A percentile compares a stretch with the other conserved stretches of the same genome.
phyloP scores from a whole-genome alignment of 305 asterid genomes.

The Solanum hybrid region DNA sequence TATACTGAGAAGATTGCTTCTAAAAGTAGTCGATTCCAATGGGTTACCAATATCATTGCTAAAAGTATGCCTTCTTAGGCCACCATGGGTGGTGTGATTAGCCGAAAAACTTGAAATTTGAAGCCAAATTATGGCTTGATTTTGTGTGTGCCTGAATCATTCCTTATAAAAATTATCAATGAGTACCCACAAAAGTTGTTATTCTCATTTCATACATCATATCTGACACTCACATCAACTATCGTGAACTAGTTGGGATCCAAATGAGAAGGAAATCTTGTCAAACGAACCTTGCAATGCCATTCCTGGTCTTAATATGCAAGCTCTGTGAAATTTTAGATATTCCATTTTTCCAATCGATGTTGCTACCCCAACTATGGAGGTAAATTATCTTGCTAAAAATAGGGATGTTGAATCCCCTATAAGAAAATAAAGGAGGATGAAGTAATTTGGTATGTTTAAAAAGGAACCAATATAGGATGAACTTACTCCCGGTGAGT shows the following conservation, averaged over 20 bases:
- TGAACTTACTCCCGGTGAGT: not conserved
- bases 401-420: not conserved
- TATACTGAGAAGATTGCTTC: not conserved
- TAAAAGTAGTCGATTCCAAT: not conserved
- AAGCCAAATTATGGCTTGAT: not conserved
- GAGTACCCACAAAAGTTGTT: not conserved
- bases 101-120: not conserved
- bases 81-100: not conserved
- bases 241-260: not conserved
- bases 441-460: not conserved
- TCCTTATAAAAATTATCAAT: not conserved
- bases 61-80: not conserved
- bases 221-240: not conserved
- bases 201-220: not conserved
- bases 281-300: not conserved
- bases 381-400: not conserved
- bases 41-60: not conserved
- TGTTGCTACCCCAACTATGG: not conserved
- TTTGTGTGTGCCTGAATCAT: not conserved
- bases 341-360: not conserved
- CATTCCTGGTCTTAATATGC: not conserved
- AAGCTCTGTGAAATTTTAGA: not conserved
- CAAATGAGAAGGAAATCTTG: not conserved
- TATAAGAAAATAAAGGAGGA: not conserved
- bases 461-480: not conserved